A percentile compares a stretch with the other conserved stretches of the same genome.
These are phyloP conservation scores for Citropsis articulata DNA, from an alignment of 345 rosid genomes.

Conservation along the genomic window DNA sequence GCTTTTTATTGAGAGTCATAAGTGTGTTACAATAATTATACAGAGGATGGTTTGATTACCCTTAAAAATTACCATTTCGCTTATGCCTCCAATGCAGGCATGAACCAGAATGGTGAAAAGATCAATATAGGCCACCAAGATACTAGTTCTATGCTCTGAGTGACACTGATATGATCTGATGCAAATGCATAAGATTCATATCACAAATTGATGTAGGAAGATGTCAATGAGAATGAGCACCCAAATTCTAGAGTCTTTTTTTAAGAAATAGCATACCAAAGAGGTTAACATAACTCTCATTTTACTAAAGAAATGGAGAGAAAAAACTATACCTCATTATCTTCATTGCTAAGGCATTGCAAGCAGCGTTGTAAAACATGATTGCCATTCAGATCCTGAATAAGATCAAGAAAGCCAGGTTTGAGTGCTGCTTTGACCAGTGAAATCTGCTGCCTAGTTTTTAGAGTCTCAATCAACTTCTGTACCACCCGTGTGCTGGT, in stretches of 20 bases:
- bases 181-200: constrained; percentile 5
- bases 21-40: neutral
- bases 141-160: neutral
- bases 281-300: neutral
- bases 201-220: neutral
- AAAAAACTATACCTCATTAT: constrained; percentile 47
- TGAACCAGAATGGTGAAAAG: neutral
- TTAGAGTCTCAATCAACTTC: constrained; percentile 66
- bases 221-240: neutral
- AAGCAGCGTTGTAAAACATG: constrained; percentile 78
- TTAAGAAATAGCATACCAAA: neutral
- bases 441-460: constrained; percentile 53
- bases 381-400: constrained; percentile 74
- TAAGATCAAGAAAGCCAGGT: constrained; percentile 60
- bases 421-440: constrained; percentile 48
- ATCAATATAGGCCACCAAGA: neutral
- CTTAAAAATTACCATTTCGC: neutral
- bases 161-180: neutral
- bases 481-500: constrained; percentile 76
- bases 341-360: constrained; percentile 48
- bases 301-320: constrained; percentile 2
- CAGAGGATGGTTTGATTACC: neutral
- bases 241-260: neutral
- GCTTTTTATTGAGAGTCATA: neutral
- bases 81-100: neutral